Conservation (phyloP, 805 yeast species). For the Cyberlindnera suaveolens region DNA sequence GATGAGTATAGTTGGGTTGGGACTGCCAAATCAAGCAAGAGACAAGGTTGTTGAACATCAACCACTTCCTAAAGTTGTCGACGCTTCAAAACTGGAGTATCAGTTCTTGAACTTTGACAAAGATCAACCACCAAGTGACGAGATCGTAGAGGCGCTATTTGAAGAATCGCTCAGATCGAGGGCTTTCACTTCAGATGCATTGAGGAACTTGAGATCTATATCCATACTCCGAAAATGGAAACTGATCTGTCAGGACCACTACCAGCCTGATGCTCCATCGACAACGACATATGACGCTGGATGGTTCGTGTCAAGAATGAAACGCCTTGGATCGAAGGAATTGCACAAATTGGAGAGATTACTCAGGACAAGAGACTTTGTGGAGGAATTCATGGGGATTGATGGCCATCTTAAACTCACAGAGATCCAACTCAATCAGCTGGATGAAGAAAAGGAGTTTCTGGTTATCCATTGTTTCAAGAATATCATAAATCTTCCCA, state of each 20-base stretch:
- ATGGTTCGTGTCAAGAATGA: constrained; percentile 17
- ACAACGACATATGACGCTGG: constrained; percentile 7
- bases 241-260: constrained; percentile 23
- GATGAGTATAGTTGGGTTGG: constrained; percentile 19
- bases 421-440: constrained; percentile 36
- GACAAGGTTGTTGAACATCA: constrained; percentile 6
- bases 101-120: constrained; percentile 23
- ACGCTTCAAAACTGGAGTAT: constrained; percentile 8
- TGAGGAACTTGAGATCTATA: constrained; percentile 10
- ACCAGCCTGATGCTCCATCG: background rate
- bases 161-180: constrained; percentile 13
- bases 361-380: constrained; percentile 20
- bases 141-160: constrained; percentile 19
- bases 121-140: constrained; percentile 23
- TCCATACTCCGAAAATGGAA: constrained; percentile 22
- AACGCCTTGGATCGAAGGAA: constrained; percentile 11
- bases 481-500: constrained; percentile 34
- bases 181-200: constrained; percentile 19
- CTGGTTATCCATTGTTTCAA: constrained; percentile 45
- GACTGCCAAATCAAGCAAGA: constrained; percentile 6
- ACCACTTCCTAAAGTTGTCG: background rate
- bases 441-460: constrained; percentile 45
- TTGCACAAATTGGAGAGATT: constrained; percentile 21
- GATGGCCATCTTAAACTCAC: constrained; percentile 49
- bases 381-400: constrained; percentile 35